phyloP scores from a whole-genome alignment of 768 basidiomycete species.

The Boletus insuetus region DNA sequence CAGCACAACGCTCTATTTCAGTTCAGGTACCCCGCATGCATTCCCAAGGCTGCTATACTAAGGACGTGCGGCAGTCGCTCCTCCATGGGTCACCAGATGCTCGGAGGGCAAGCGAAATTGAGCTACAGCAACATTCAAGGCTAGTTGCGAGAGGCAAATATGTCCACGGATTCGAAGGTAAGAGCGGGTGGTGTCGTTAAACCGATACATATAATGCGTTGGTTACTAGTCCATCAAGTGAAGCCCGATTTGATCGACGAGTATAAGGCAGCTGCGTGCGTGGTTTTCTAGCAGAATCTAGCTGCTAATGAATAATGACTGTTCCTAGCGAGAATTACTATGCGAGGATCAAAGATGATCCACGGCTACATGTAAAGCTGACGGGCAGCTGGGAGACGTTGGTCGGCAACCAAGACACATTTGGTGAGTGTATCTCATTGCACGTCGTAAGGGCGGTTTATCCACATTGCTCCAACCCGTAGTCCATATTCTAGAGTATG shows the following conservation, averaged over 20 bases:
- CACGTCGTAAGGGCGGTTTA: background rate
- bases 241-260: slow-evolving; percentile 76
- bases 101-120: slow-evolving; percentile 74
- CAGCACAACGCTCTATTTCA: slow-evolving; percentile 50
- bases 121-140: slow-evolving; percentile 78
- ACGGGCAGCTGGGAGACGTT: slow-evolving; percentile 93
- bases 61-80: slow-evolving; percentile 54
- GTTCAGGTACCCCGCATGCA: slow-evolving; percentile 50
- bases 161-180: slow-evolving; percentile 86
- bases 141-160: slow-evolving; percentile 93
- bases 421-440: slow-evolving; percentile 49
- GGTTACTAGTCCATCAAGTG: slow-evolving; percentile 78
- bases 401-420: slow-evolving; percentile 88
- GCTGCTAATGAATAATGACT: slow-evolving; percentile 2
- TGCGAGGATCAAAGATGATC: slow-evolving; percentile 69
- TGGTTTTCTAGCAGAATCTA: slow-evolving; percentile 5
- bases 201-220: slow-evolving; percentile 1
- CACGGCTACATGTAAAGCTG: slow-evolving; percentile 76
- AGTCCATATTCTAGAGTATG: slow-evolving; percentile 87
- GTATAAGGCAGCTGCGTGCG: slow-evolving; percentile 89
- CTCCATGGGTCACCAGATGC: slow-evolving; percentile 94
- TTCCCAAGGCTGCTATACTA: slow-evolving; percentile 27
- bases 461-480: background rate
- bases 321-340: slow-evolving; percentile 76
- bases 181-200: background rate